Percentiles rank a stretch among this genome's conserved stretches.
Evolutionary conservation across 2,329 filamentous ascomycete genomes (phyloP).

Genomic region (Botrytis hyacinthi): DNA sequence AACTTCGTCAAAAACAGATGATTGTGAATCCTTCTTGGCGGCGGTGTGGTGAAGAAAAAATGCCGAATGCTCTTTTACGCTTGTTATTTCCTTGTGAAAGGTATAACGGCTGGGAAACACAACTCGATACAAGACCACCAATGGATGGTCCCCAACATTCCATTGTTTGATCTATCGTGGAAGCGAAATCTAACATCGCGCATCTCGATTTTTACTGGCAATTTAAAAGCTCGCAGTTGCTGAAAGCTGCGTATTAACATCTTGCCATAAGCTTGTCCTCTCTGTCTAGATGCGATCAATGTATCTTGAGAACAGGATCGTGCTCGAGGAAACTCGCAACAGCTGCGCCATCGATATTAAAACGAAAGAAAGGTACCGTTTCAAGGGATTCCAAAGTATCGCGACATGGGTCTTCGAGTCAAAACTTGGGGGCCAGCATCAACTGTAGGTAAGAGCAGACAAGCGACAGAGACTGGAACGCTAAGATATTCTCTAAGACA

Average conservation of each 20-base stretch:
- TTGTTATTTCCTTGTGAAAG: background rate
- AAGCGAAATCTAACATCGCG: background rate
- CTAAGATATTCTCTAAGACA: too few relatives aligned
- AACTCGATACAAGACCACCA: background rate
- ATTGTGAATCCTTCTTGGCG: background rate
- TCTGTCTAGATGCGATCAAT: background rate
- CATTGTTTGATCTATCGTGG: background rate
- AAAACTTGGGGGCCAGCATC: background rate
- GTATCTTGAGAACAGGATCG: background rate
- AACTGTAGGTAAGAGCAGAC: background rate
- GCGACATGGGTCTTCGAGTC: background rate
- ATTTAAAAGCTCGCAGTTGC: background rate
- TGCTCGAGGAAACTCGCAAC: background rate
- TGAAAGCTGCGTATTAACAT: constrained; percentile 1
- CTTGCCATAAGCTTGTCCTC: background rate
- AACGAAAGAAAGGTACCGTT: background rate
- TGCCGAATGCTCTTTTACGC: background rate
- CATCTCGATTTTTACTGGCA: background rate
- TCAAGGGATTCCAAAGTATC: background rate
- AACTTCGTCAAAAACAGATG: background rate
- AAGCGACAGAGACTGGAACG: background rate
- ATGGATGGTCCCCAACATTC: background rate
- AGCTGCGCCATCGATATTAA: background rate
- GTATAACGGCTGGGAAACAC: background rate
- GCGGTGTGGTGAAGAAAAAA: background rate